Conservation (phyloP, 2,329 filamentous ascomycete species). For the Fusarium chuoi region DNA sequence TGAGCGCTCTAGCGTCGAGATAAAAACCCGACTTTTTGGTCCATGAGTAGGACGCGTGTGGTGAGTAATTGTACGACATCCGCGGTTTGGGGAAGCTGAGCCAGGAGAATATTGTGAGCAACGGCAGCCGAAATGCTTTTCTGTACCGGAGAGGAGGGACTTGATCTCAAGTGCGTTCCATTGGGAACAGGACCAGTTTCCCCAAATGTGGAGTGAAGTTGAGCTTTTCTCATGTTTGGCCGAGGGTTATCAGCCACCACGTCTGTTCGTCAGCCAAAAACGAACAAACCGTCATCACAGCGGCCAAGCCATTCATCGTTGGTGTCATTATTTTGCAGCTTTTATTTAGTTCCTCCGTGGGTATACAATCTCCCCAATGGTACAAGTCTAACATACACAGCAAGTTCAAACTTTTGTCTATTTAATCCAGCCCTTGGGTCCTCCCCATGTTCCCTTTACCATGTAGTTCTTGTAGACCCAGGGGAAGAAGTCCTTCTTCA, state of each 20-base stretch:
- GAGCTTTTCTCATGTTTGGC: background rate
- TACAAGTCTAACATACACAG: slow-evolving; percentile 17
- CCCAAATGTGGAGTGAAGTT: background rate
- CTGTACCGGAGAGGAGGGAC: no score
- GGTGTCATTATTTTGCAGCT: background rate
- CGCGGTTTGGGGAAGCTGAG: background rate
- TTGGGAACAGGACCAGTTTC: no score
- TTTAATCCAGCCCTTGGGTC: slow-evolving; percentile 63
- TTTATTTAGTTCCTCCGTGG: background rate
- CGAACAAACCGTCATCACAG: background rate
- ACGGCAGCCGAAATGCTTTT: no score
- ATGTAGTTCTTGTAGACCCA: slow-evolving; percentile 71
- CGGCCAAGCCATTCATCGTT: no score
- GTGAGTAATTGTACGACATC: background rate
- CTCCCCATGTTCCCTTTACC: slow-evolving; percentile 71
- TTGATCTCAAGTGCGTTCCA: background rate
- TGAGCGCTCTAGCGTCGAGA: background rate
- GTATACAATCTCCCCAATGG: slow-evolving; percentile 10
- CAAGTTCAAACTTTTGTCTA: slow-evolving; percentile 17
- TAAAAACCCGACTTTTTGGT: background rate
- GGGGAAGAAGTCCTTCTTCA: slow-evolving; percentile 75
- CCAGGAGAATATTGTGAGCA: background rate
- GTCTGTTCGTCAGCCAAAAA: background rate
- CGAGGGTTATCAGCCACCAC: background rate
- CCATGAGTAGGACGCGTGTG: no score